Percentiles rank a stretch among this genome's conserved stretches.
Evolutionary conservation across 106 monocot species (phyloP).

Genomic region (Phalaenopsis equestris): DNA sequence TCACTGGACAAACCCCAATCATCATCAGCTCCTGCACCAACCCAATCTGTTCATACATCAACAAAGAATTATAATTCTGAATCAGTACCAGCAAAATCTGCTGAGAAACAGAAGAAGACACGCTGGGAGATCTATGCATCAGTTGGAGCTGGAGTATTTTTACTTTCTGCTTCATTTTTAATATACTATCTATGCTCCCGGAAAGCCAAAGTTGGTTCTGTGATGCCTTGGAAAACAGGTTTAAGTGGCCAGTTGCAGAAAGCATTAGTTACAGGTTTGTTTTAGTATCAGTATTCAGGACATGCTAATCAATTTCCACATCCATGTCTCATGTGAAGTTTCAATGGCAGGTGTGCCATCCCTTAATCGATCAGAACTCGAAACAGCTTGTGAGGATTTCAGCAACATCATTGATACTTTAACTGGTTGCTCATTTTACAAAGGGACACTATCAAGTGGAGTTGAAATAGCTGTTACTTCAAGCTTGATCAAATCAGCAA

Average conservation of each 20-base stretch:
- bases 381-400: constrained; percentile 83
- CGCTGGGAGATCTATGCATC: constrained; percentile 19
- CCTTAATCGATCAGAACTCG: constrained; percentile 59
- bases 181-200: constrained; percentile 29
- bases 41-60: background rate
- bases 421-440: constrained; percentile 55
- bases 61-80: background rate
- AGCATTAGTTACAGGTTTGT: constrained; percentile 71
- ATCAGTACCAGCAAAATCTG: background rate
- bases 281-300: background rate
- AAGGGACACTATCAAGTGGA: constrained; percentile 86
- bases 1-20: background rate
- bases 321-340: background rate
- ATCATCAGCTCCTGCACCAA: background rate
- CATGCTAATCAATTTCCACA: background rate
- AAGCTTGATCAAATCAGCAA: constrained; percentile 27
- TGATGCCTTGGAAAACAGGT: constrained; percentile 76
- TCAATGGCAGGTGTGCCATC: constrained; percentile 55
- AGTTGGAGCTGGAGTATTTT: constrained; percentile 22
- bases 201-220: constrained; percentile 26
- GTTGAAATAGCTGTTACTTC: constrained; percentile 85
- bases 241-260: constrained; percentile 71
- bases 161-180: constrained; percentile 17
- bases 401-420: constrained; percentile 74
- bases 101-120: constrained; percentile 3